These are phyloP conservation scores for Neurospora crassa DNA, from an alignment of 2,329 filamentous ascomycete species.

Conservation along the genomic window DNA sequence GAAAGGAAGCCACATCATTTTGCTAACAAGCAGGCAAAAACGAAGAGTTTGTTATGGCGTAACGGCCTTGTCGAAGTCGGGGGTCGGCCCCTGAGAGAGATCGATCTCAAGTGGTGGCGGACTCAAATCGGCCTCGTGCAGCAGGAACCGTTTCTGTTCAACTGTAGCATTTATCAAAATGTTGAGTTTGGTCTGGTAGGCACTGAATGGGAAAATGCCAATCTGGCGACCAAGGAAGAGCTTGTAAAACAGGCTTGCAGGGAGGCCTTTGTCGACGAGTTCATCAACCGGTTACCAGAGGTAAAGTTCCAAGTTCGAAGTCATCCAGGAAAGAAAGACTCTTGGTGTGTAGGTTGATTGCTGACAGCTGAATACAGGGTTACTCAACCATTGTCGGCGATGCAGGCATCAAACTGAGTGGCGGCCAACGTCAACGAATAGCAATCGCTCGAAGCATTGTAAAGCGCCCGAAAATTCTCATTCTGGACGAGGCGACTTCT, in stretches of 20 bases:
- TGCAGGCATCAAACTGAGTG: constrained; percentile 65
- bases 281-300: constrained; percentile 52
- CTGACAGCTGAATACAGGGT: constrained; percentile 31
- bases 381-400: constrained; percentile 71
- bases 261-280: constrained; percentile 62
- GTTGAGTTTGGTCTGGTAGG: constrained; percentile 41
- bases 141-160: constrained; percentile 35
- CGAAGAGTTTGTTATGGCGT: constrained; percentile 17
- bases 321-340: background rate
- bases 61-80: constrained; percentile 18
- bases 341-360: background rate
- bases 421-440: constrained; percentile 72
- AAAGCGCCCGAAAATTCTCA: constrained; percentile 20
- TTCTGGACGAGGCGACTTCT: constrained; percentile 23
- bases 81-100: constrained; percentile 24
- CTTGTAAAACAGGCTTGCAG: constrained; percentile 55
- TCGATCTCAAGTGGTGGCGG: constrained; percentile 53
- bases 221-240: constrained; percentile 34
- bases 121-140: constrained; percentile 34
- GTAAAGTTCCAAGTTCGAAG: constrained; percentile 22
- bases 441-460: constrained; percentile 37
- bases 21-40: background rate
- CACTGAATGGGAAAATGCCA: constrained; percentile 27
- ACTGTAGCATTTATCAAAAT: constrained; percentile 41
- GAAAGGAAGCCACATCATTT: too few species aligned